A percentile compares a stretch with the other conserved stretches of the same genome.
phyloP scores from a whole-genome alignment of 2,329 filamentous ascomycete genomes.

The Aureobasidium zeae region DNA sequence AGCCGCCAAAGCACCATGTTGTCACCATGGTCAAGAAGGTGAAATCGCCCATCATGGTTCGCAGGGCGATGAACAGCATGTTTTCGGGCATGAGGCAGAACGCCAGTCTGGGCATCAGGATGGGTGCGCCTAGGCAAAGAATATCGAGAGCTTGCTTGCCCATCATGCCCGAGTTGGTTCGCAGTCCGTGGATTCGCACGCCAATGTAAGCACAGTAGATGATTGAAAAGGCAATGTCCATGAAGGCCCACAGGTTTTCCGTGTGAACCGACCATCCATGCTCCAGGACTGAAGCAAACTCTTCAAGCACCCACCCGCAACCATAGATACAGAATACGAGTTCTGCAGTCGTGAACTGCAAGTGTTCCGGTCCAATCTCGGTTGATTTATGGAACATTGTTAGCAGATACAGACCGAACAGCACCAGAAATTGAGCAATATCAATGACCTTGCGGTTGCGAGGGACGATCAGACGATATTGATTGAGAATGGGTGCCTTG shows the following conservation, averaged over 20 bases:
- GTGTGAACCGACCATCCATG: conserved; percentile 75
- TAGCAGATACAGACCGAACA: conserved; percentile 59
- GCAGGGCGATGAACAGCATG: conserved; percentile 68
- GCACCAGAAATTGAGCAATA: conserved; percentile 59
- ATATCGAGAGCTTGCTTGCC: conserved; percentile 66
- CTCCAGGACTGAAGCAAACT: conserved; percentile 66
- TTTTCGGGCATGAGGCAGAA: conserved; percentile 80
- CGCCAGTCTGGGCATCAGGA: conserved; percentile 67
- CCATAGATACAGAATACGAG: conserved; percentile 62
- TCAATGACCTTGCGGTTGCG: conserved; percentile 68
- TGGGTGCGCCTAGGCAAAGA: conserved; percentile 67
- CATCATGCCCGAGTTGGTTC: conserved; percentile 37
- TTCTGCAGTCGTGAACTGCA: conserved; percentile 44
- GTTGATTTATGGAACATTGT: conserved; percentile 63
- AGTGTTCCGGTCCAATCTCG: conserved; percentile 29
- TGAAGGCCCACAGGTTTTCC: conserved; percentile 80
- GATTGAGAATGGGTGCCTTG: conserved; percentile 66
- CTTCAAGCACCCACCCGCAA: conserved; percentile 70
- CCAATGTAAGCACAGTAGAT: conserved; percentile 62
- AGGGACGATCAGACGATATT: conserved; percentile 76
- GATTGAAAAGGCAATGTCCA: conserved; percentile 67
- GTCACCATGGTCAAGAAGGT: conserved; percentile 66
- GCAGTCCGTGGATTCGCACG: conserved; percentile 57
- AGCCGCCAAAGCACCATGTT: conserved; percentile 75
- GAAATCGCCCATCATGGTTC: conserved; percentile 81